Conservation (phyloP, 2,329 filamentous ascomycete genomes). For the Elsinoe arachidis region DNA sequence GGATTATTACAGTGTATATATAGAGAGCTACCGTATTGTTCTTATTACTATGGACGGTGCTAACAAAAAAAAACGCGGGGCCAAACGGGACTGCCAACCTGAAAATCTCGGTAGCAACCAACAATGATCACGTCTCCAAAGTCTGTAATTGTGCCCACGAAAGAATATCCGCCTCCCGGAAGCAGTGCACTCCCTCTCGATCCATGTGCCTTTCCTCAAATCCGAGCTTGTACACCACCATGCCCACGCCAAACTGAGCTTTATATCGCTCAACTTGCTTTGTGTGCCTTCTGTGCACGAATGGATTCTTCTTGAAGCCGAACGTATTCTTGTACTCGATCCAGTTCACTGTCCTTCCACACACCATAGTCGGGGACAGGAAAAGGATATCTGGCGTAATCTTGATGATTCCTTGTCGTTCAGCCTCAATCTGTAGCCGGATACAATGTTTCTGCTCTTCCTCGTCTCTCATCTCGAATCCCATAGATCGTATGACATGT, state of each 20-base stretch:
- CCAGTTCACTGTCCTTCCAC: neutral
- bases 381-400: conserved; percentile 2
- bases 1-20: neutral
- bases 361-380: neutral
- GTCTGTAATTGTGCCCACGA: neutral
- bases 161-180: neutral
- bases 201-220: neutral
- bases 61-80: no score
- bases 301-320: conserved; percentile 8
- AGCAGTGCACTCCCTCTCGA: neutral
- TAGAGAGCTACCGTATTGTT: neutral
- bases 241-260: neutral
- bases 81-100: no score
- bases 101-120: no score
- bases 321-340: conserved; percentile 11
- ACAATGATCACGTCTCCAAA: no score
- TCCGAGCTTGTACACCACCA: conserved; percentile 1
- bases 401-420: neutral
- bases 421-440: neutral
- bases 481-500: neutral
- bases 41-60: no score
- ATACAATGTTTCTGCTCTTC: conserved; percentile 1
- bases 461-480: neutral
- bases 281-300: neutral
- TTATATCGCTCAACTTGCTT: conserved; percentile 1